Evolutionary conservation across 1,139 yeast genomes (phyloP).

Genomic region (Protomyces inouyei): DNA sequence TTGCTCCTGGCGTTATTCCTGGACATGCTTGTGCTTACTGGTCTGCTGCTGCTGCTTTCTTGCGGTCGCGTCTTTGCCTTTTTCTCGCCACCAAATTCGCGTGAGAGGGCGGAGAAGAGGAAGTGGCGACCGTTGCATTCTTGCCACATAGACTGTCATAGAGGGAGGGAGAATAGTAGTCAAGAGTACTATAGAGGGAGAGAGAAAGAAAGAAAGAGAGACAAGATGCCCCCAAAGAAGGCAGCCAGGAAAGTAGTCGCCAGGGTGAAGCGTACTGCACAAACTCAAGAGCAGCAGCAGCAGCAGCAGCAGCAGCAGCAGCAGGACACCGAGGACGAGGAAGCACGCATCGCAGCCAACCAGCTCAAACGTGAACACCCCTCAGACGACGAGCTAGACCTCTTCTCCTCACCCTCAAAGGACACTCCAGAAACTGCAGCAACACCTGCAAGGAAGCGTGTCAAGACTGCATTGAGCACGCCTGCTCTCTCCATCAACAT

Average conservation of each 20-base stretch:
- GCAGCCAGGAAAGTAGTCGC: too few species aligned
- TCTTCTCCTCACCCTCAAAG: slow-evolving; percentile 2
- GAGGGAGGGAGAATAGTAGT: not conserved
- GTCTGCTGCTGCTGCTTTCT: not conserved
- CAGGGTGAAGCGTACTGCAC: too few species aligned
- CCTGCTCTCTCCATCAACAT: slow-evolving; percentile 1
- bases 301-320: too few species aligned
- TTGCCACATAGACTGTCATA: not conserved
- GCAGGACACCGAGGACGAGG: not conserved
- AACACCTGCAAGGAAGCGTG: slow-evolving; percentile 9
- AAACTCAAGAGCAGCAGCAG: too few species aligned
- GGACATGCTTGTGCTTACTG: not conserved
- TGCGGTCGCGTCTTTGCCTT: not conserved
- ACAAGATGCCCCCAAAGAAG: not conserved
- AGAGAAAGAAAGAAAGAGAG: not conserved
- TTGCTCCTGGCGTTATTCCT: slow-evolving; percentile 1
- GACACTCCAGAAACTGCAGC: not conserved
- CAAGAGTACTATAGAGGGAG: not conserved
- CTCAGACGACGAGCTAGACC: not conserved
- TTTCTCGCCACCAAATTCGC: not conserved
- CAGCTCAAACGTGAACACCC: not conserved
- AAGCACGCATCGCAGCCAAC: not conserved
- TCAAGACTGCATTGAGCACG: not conserved
- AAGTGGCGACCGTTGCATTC: not conserved
- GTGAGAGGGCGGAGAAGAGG: not conserved